Percentiles rank a stretch among this genome's conserved stretches.
Evolutionary conservation across 2,329 filamentous ascomycete genomes (phyloP).

Genomic region (Xylaria sp.): DNA sequence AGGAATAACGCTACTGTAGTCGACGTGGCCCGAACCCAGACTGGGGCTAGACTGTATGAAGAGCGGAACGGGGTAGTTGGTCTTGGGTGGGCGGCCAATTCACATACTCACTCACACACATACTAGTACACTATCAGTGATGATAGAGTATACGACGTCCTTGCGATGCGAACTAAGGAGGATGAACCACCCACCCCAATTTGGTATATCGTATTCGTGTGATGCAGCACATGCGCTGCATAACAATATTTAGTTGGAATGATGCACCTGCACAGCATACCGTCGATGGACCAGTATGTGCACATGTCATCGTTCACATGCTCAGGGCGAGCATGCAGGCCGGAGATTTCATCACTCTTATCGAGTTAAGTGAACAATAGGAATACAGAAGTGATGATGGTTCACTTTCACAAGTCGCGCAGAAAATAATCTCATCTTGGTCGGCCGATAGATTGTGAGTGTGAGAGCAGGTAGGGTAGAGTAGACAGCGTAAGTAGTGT

Average conservation of each 20-base stretch:
- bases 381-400: constrained; percentile 7
- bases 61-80: constrained; percentile 13
- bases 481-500: background rate
- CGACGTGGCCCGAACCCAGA: constrained; percentile 33
- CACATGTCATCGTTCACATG: constrained; percentile 11
- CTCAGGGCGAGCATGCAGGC: constrained; percentile 30
- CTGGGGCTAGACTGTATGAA: constrained; percentile 9
- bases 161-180: constrained; percentile 11
- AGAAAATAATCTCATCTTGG: constrained; percentile 15
- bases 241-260: constrained; percentile 6
- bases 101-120: background rate
- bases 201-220: constrained; percentile 27
- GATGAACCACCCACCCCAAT: constrained; percentile 18
- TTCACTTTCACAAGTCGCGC: background rate
- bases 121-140: constrained; percentile 2
- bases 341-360: constrained; percentile 22
- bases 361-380: background rate
- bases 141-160: constrained; percentile 13
- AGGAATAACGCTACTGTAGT: constrained; percentile 26
- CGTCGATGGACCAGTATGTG: constrained; percentile 11
- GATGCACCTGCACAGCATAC: constrained; percentile 20
- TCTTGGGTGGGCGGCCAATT: background rate
- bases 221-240: constrained; percentile 3
- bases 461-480: background rate
- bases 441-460: constrained; percentile 17